phyloP scores from a whole-genome alignment of 805 yeast species.

The Scheffersomyces lignosus region DNA sequence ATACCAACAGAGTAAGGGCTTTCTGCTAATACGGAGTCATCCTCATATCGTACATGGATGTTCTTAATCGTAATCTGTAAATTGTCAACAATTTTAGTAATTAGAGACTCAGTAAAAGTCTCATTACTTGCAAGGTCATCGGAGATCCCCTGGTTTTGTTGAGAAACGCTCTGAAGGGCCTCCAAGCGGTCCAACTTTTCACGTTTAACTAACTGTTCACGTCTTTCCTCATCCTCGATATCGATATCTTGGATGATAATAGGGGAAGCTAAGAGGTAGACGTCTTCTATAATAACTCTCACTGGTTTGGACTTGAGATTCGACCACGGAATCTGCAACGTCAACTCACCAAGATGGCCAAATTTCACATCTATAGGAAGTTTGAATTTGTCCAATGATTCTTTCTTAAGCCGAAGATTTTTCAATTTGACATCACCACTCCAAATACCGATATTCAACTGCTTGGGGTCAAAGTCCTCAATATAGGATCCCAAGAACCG shows the following conservation, averaged over 20 bases:
- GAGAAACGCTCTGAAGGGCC: conserved; percentile 52
- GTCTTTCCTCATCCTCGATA: conserved; percentile 56
- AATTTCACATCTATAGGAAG: conserved; percentile 84
- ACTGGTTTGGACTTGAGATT: conserved; percentile 92
- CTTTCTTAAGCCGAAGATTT: conserved; percentile 78
- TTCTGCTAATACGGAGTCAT: conserved; percentile 66
- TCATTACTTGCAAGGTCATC: conserved; percentile 57
- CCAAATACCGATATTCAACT: conserved; percentile 95
- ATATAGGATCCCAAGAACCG: conserved; percentile 71
- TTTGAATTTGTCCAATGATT: conserved; percentile 82
- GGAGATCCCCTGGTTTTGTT: conserved; percentile 24
- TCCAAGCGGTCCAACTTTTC: conserved; percentile 69
- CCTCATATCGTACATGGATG: conserved; percentile 92
- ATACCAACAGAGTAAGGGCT: conserved; percentile 80
- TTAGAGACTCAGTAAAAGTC: conserved; percentile 80
- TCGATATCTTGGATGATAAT: conserved; percentile 56
- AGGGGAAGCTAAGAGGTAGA: conserved; percentile 80
- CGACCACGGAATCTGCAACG: conserved; percentile 95
- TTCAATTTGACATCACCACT: conserved; percentile 90
- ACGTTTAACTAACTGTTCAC: conserved; percentile 61
- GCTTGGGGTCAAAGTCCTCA: conserved; percentile 94
- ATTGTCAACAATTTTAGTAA: conserved; percentile 90
- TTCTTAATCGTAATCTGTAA: conserved; percentile 87
- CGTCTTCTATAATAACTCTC: conserved; percentile 81
- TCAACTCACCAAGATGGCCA: conserved; percentile 87